These are phyloP conservation scores for Xylaria venustula DNA, from an alignment of 495 filamentous ascomycete species.

Conservation along the genomic window DNA sequence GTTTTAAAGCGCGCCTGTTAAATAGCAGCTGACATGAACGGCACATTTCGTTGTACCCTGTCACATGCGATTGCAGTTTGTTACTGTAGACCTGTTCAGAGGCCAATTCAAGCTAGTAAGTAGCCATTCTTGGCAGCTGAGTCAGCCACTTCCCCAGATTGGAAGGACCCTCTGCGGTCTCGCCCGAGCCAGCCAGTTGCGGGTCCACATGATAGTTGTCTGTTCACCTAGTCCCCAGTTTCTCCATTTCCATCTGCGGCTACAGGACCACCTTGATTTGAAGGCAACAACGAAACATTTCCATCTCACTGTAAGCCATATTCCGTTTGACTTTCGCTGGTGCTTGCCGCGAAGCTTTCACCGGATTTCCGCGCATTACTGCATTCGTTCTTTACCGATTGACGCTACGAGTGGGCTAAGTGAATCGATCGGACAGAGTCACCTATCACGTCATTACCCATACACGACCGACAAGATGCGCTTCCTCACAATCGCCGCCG, in stretches of 20 bases:
- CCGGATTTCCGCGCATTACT: not conserved
- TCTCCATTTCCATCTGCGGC: not conserved
- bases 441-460: not conserved
- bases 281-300: not conserved
- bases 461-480: slow-evolving; percentile 58
- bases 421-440: not conserved
- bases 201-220: not conserved
- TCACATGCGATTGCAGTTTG: too few species aligned
- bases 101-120: too few species aligned
- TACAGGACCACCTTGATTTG: not conserved
- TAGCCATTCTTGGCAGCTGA: not conserved
- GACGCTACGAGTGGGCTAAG: not conserved
- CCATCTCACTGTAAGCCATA: not conserved
- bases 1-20: too few species aligned
- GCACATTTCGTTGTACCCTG: too few species aligned
- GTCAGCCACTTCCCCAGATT: not conserved
- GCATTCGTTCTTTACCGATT: not conserved
- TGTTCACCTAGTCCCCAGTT: not conserved
- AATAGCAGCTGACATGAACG: too few species aligned
- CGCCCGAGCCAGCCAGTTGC: not conserved
- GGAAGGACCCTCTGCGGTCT: slow-evolving; percentile 1
- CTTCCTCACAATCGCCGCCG: slow-evolving; percentile 51
- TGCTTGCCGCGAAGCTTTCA: not conserved
- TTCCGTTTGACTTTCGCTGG: not conserved
- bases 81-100: too few species aligned